phyloP scores from a whole-genome alignment of 1,284 basidiomycete species.

The Phylloboletellus chloephorus region DNA sequence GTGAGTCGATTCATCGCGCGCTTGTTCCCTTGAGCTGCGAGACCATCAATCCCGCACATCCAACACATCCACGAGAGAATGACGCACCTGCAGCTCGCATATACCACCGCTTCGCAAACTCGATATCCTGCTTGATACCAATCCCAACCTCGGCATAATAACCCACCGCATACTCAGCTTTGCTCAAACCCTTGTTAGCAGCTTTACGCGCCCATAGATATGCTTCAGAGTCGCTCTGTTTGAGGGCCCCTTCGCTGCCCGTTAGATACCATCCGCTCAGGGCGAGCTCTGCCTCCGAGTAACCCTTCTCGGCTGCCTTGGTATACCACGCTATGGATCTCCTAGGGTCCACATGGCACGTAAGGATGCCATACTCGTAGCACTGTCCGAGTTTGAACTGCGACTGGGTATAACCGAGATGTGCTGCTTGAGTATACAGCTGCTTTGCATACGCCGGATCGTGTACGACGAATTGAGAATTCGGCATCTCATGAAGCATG shows the following conservation, averaged over 20 bases:
- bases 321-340: constrained; percentile 98
- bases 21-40: constrained; percentile 86
- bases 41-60: constrained; percentile 7
- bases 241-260: constrained; percentile 90
- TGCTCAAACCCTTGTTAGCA: constrained; percentile 88
- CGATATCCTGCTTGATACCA: constrained; percentile 92
- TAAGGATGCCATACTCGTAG: constrained; percentile 88
- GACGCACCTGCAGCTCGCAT: constrained; percentile 91
- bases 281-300: constrained; percentile 92
- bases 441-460: constrained; percentile 82
- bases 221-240: constrained; percentile 96
- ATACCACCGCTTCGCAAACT: constrained; percentile 98
- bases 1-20: constrained; percentile 92
- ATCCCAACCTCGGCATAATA: constrained; percentile 99
- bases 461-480: constrained; percentile 58
- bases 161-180: constrained; percentile 94
- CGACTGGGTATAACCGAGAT: constrained; percentile 88
- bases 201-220: constrained; percentile 94
- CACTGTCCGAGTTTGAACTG: constrained; percentile 95
- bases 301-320: constrained; percentile 92
- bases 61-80: not conserved
- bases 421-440: constrained; percentile 87
- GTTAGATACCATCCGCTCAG: constrained; percentile 97
- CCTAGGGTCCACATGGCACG: constrained; percentile 89
- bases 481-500: constrained; percentile 79